phyloP scores from a whole-genome alignment of 2,329 filamentous ascomycete genomes.

The Falciphora oryzae region DNA sequence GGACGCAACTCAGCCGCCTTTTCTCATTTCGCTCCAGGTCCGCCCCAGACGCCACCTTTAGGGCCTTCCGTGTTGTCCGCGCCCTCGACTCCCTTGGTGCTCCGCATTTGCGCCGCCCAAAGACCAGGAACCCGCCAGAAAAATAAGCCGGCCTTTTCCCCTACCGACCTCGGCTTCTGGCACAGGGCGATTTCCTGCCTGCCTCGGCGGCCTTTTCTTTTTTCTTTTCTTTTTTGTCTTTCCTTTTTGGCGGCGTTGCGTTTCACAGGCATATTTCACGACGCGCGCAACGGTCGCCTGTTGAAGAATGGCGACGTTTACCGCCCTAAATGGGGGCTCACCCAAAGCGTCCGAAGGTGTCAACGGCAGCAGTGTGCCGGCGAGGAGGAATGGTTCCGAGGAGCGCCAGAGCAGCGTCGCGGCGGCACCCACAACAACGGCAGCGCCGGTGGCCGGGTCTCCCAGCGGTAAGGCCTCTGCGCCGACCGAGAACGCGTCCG shows the following conservation, averaged over 20 bases:
- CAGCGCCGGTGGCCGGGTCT: slow-evolving; percentile 17
- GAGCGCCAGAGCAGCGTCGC: slow-evolving; percentile 20
- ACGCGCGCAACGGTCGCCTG: slow-evolving; percentile 10
- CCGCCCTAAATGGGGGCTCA: slow-evolving; percentile 45
- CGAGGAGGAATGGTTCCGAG: slow-evolving; percentile 26
- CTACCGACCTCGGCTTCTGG: neutral
- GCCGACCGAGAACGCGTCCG: slow-evolving; percentile 14
- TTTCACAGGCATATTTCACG: neutral
- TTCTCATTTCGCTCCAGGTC: neutral
- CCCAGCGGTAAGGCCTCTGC: slow-evolving; percentile 18
- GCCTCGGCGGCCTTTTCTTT: slow-evolving; percentile 5
- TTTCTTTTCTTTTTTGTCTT: slow-evolving; percentile 6
- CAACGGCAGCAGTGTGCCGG: slow-evolving; percentile 23
- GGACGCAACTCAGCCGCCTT: slow-evolving; percentile 7
- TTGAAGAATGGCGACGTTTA: slow-evolving; percentile 44
- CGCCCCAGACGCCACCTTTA: neutral
- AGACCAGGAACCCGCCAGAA: neutral
- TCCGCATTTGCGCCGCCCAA: slow-evolving; percentile 3
- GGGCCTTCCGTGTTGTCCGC: neutral
- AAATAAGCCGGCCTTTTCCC: neutral
- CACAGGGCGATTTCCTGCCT: neutral
- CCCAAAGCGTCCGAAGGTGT: slow-evolving; percentile 35
- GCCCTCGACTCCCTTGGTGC: neutral
- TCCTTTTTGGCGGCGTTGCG: neutral
- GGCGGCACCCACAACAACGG: slow-evolving; percentile 15